These are phyloP conservation scores for Dictyostelium intermedium DNA, from an alignment of 78 protist genomes.

Conservation along the genomic window DNA sequence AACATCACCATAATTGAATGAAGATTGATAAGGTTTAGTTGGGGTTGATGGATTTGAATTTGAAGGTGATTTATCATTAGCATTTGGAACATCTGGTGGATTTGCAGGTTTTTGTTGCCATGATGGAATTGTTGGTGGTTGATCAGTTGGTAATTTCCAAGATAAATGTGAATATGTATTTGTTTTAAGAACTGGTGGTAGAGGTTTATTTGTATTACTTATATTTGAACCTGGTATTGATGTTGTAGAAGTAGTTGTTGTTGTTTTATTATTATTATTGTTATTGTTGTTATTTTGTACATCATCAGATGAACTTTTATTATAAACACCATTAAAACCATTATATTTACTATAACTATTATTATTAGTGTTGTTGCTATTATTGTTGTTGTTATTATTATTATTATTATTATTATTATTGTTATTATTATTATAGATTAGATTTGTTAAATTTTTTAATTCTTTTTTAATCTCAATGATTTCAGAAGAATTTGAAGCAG, in stretches of 20 bases:
- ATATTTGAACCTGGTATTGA: background rate
- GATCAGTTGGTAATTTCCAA: conserved; percentile 53
- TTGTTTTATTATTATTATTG: background rate
- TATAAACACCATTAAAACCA: background rate
- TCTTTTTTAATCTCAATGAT: conserved; percentile 49
- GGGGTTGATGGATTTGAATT: conserved; percentile 35
- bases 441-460: conserved; percentile 18
- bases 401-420: background rate
- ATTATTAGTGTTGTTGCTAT: too few relatives aligned
- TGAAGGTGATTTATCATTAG: background rate
- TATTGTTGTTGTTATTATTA: background rate
- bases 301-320: background rate
- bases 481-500: conserved; percentile 16
- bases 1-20: conserved; percentile 10
- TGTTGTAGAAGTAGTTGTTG: background rate
- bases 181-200: background rate
- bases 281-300: background rate
- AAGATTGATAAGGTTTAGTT: background rate
- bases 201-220: background rate
- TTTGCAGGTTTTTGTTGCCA: conserved; percentile 45
- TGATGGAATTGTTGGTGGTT: conserved; percentile 66
- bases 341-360: background rate
- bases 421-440: background rate
- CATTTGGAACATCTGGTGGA: background rate
- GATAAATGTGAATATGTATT: conserved; percentile 48